A percentile compares a stretch with the other conserved stretches of the same genome.
phyloP scores from a whole-genome alignment of 1,139 yeast genomes.

The Blastobotrys illinoisensis region DNA sequence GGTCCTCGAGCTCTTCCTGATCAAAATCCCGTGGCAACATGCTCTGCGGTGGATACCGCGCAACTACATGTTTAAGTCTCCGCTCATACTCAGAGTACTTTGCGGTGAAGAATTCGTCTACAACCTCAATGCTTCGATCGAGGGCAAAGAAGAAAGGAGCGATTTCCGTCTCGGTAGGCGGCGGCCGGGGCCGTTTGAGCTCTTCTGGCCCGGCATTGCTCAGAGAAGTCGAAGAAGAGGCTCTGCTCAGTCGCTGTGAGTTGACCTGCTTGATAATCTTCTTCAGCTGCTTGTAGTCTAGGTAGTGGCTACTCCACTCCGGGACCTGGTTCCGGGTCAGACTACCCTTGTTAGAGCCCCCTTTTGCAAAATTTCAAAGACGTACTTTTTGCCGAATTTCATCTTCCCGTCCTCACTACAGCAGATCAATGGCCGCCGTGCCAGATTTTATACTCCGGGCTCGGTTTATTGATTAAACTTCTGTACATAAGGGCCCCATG shows the following conservation, averaged over 20 bases:
- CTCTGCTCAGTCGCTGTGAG: slow-evolving; percentile 13
- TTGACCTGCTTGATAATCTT: slow-evolving; percentile 60
- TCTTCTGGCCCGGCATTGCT: slow-evolving; percentile 9
- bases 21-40: slow-evolving; percentile 31
- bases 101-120: slow-evolving; percentile 69
- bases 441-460: background rate
- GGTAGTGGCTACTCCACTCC: slow-evolving; percentile 67
- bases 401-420: slow-evolving; percentile 32
- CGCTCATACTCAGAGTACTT: slow-evolving; percentile 71
- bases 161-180: slow-evolving; percentile 26
- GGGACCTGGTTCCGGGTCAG: slow-evolving; percentile 83
- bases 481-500: background rate
- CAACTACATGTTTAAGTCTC: slow-evolving; percentile 45
- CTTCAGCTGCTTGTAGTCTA: slow-evolving; percentile 83
- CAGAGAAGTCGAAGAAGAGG: background rate
- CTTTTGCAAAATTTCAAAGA: background rate
- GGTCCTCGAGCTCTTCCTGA: slow-evolving; percentile 73
- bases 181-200: slow-evolving; percentile 20
- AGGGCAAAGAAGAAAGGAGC: slow-evolving; percentile 60
- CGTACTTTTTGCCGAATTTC: slow-evolving; percentile 79
- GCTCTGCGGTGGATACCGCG: slow-evolving; percentile 26
- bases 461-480: background rate
- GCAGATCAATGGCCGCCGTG: background rate
- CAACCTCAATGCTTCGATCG: slow-evolving; percentile 77
- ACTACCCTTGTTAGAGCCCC: slow-evolving; percentile 24